Percentiles rank a stretch among this genome's conserved stretches.
Evolutionary conservation across 768 basidiomycete genomes (phyloP).

Genomic region (Tylopilus plumbeoviolaceoides): DNA sequence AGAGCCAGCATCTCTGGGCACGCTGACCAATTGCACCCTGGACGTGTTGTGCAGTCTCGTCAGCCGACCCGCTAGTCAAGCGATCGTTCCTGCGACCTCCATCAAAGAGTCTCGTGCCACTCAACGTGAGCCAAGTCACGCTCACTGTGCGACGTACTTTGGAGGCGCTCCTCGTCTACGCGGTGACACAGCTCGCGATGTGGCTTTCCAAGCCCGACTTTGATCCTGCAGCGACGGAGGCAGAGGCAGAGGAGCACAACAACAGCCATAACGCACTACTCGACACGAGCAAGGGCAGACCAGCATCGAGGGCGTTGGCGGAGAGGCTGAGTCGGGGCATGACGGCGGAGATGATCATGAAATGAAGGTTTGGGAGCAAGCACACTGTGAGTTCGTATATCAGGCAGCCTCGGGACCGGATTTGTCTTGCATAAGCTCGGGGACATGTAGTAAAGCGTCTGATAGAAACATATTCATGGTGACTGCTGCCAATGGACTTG

Average conservation of each 20-base stretch:
- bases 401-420: no score
- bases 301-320: conserved; percentile 48
- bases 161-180: conserved; percentile 66
- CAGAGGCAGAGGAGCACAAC: conserved; percentile 43
- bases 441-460: no score
- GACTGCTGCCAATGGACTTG: no score
- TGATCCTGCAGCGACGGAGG: conserved; percentile 40
- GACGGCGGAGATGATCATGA: conserved; percentile 65
- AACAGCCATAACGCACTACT: conserved; percentile 12
- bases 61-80: conserved; percentile 55
- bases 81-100: conserved; percentile 36
- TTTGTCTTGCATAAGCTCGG: no score
- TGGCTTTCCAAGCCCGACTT: conserved; percentile 74
- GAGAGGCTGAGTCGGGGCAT: conserved; percentile 69
- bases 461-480: no score
- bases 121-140: conserved; percentile 55
- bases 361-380: no score
- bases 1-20: conserved; percentile 82
- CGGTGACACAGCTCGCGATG: conserved; percentile 73
- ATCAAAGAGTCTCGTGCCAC: conserved; percentile 30
- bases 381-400: no score
- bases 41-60: conserved; percentile 70
- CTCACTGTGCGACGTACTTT: conserved; percentile 56
- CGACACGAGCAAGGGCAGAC: conserved; percentile 35
- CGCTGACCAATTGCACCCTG: conserved; percentile 70